phyloP scores from a whole-genome alignment of 306 rosid species.

The Cicer arietinum region DNA sequence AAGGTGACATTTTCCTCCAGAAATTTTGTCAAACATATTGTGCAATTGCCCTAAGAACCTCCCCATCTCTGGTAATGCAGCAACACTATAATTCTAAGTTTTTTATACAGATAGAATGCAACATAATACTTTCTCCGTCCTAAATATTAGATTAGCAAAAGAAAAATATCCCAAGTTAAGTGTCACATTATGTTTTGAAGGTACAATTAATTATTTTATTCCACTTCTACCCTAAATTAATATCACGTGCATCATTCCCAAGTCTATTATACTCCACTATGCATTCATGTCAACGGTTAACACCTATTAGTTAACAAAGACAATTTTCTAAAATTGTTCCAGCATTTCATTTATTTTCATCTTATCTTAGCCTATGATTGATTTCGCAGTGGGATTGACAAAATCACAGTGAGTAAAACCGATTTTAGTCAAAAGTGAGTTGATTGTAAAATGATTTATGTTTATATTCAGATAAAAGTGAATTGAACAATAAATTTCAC shows the following conservation, averaged over 20 bases:
- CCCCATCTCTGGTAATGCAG: background rate
- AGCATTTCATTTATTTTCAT: no score
- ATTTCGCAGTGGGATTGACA: no score
- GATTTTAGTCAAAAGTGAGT: no score
- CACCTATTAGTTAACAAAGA: background rate
- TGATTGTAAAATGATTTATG: no score
- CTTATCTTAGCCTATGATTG: no score
- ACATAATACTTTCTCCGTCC: background rate
- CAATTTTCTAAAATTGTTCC: background rate
- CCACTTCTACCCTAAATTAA: background rate
- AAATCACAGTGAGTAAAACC: no score
- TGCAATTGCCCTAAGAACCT: background rate
- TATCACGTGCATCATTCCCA: background rate
- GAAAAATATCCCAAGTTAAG: background rate
- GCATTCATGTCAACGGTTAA: background rate
- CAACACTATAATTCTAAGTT: background rate
- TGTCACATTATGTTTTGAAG: background rate
- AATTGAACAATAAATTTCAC: no score
- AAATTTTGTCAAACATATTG: slow-evolving; percentile 15
- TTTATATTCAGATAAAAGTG: no score
- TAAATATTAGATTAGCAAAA: background rate
- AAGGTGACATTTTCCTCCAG: background rate
- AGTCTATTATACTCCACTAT: background rate
- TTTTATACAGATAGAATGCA: background rate
- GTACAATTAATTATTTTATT: background rate